A percentile compares a stretch with the other conserved stretches of the same genome.
Conservation (phyloP, 2,329 filamentous ascomycete species). For the Neodidymelliopsis sp. region DNA sequence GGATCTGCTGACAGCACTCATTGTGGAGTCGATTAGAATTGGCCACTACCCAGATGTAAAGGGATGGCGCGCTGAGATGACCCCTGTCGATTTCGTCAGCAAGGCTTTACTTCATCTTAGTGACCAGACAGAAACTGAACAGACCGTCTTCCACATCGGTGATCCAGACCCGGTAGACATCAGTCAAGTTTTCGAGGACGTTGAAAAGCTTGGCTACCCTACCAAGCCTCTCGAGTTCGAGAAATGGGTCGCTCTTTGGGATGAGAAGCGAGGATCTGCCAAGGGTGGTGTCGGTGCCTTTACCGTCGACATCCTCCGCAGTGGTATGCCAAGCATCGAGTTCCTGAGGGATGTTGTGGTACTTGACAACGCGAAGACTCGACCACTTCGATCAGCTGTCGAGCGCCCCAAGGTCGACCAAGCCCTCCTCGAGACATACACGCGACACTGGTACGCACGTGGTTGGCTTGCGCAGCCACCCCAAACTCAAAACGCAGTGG, state of each 20-base stretch:
- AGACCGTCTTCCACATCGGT: slow-evolving; percentile 76
- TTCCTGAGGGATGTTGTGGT: slow-evolving; percentile 75
- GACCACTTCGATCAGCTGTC: slow-evolving; percentile 65
- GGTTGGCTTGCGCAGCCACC: slow-evolving; percentile 76
- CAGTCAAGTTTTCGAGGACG: slow-evolving; percentile 68
- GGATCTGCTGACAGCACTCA: slow-evolving; percentile 77
- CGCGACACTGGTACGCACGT: slow-evolving; percentile 79
- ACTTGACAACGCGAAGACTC: slow-evolving; percentile 73
- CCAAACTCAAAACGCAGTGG: slow-evolving; percentile 56
- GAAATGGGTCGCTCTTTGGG: slow-evolving; percentile 78
- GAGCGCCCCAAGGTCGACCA: slow-evolving; percentile 73
- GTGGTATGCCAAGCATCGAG: slow-evolving; percentile 79
- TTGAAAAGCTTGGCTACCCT: slow-evolving; percentile 73
- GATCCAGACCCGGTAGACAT: slow-evolving; percentile 75
- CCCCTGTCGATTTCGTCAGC: slow-evolving; percentile 81
- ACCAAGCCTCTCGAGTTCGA: slow-evolving; percentile 73
- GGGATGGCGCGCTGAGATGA: slow-evolving; percentile 84
- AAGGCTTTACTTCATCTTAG: slow-evolving; percentile 75
- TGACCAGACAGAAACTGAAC: slow-evolving; percentile 67
- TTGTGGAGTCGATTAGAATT: slow-evolving; percentile 78
- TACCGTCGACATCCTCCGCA: slow-evolving; percentile 79
- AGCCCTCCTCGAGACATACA: slow-evolving; percentile 77
- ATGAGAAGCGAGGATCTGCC: slow-evolving; percentile 69
- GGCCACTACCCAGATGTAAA: slow-evolving; percentile 74
- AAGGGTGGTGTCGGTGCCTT: slow-evolving; percentile 75